Evolutionary conservation across 2,329 filamentous ascomycete species (phyloP), one percentile per base, ranked within the genome.

Genomic region (Penicillium fuscoglaucum): DNA sequence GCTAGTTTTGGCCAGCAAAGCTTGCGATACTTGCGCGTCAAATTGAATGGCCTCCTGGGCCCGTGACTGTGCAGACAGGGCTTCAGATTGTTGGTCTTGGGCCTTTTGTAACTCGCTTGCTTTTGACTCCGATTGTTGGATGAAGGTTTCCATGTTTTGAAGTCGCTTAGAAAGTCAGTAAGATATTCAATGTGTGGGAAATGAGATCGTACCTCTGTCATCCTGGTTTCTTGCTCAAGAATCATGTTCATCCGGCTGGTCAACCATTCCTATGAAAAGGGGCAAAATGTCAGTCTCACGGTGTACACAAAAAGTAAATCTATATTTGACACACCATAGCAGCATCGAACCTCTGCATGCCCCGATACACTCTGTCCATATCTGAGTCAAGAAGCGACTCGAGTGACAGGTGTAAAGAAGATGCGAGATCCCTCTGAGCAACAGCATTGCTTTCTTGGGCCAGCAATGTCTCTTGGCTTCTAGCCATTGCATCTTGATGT

Each of bases 11-110:
- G 73, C 72, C 24, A 76, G 53, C 29, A 76, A 59, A n/a, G 70
- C 65, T 45, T 73, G 66, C 0, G 68, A 72, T 7, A 74, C 59
- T 44, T 67, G 66, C 10, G 70, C 61, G 24, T 68, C 68, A 1
- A 49, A 61, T 39, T 70, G 61, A 6, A 75, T 49, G 9, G 61
- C 61, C 35, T 73, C 63, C 46, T 74, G 72, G 2, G 67, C 48
- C 35, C 60, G 60, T 4, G 62, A 66, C 12, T 74, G 71, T 15
- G 66, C 64, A 26, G 63, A 49, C 1, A 73, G 52, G 0, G 66
- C 58, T 52, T 75, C 66, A 8, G 69, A 68, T 47, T 79, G 76
- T 26, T 68, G 60, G n/a, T 59, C 28, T 39, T 80, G 76, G 6
- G 66, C 61, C 52, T 66, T 64, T 24, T 71, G 71, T 12, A 80